Percentiles rank a stretch among this genome's conserved stretches.
phyloP scores from a whole-genome alignment of 164 flowering plant genomes.

The Dillenia suffruticosa region DNA sequence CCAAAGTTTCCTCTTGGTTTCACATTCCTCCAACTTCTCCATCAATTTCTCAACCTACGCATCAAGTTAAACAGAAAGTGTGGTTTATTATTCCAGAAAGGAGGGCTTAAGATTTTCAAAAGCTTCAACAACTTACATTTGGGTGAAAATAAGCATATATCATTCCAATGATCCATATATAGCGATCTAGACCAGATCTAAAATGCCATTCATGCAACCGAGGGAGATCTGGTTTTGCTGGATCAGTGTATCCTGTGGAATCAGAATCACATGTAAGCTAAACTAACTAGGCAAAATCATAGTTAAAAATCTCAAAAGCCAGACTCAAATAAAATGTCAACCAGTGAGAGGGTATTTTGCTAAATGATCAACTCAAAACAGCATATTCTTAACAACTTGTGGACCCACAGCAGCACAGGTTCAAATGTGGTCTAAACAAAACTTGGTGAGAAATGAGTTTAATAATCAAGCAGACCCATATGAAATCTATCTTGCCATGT shows the following conservation, averaged over 20 bases:
- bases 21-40: slow-evolving; percentile 94
- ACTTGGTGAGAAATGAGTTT: too few relatives aligned
- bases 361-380: too few relatives aligned
- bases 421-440: too few relatives aligned
- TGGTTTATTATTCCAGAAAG: neutral
- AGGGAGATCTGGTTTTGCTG: slow-evolving; percentile 71
- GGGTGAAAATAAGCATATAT: slow-evolving; percentile 96
- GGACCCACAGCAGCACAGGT: too few relatives aligned
- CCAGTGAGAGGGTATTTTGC: too few relatives aligned
- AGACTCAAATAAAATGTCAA: too few relatives aligned
- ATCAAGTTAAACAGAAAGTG: slow-evolving; percentile 2
- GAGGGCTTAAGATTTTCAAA: neutral
- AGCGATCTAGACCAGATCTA: slow-evolving; percentile 98
- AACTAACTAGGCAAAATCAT: too few relatives aligned
- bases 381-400: too few relatives aligned
- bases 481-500: slow-evolving; percentile 26
- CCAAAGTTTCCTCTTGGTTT: slow-evolving; percentile 53
- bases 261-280: too few relatives aligned
- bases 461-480: too few relatives aligned
- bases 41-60: slow-evolving; percentile 88
- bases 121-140: slow-evolving; percentile 44
- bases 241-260: slow-evolving; percentile 67
- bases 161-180: slow-evolving; percentile 98
- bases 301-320: too few relatives aligned
- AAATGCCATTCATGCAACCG: slow-evolving; percentile 97